Conservation (phyloP, 176 grass and related monocot genomes). For the Musa beccarii region DNA sequence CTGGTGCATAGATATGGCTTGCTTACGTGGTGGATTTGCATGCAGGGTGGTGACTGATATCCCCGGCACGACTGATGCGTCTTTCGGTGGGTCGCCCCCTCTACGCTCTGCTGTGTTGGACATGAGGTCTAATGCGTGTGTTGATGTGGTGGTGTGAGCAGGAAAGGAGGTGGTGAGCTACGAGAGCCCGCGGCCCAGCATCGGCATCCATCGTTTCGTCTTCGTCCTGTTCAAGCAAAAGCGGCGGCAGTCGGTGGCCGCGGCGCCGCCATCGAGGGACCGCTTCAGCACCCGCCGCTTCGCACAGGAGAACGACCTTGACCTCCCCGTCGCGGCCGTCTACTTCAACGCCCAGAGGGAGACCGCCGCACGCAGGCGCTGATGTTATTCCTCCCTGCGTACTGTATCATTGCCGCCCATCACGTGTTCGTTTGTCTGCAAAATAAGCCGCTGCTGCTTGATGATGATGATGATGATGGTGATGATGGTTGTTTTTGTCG, state of each 20-base stretch:
- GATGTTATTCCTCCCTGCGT: not conserved
- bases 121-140: not conserved
- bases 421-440: no score
- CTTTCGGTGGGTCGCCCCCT: not conserved
- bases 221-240: constrained; percentile 21
- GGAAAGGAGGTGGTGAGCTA: constrained; percentile 12
- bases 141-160: not conserved
- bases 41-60: not conserved
- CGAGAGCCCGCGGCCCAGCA: constrained; percentile 1
- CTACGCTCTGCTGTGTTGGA: not conserved
- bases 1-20: no score
- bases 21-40: not conserved
- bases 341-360: constrained; percentile 89
- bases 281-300: constrained; percentile 62
- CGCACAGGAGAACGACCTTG: constrained; percentile 38
- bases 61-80: not conserved
- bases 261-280: not conserved
- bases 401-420: no score
- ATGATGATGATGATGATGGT: no score
- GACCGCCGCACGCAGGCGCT: constrained; percentile 46
- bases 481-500: no score
- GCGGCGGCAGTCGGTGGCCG: constrained; percentile 8
- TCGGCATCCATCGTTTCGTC: constrained; percentile 50
- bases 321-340: constrained; percentile 64
- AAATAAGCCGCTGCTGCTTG: no score